Evolutionary conservation across 495 filamentous ascomycete species (phyloP), one percentile per base, ranked within the genome.

Genomic region (Aspergillus sclerotioniger): DNA sequence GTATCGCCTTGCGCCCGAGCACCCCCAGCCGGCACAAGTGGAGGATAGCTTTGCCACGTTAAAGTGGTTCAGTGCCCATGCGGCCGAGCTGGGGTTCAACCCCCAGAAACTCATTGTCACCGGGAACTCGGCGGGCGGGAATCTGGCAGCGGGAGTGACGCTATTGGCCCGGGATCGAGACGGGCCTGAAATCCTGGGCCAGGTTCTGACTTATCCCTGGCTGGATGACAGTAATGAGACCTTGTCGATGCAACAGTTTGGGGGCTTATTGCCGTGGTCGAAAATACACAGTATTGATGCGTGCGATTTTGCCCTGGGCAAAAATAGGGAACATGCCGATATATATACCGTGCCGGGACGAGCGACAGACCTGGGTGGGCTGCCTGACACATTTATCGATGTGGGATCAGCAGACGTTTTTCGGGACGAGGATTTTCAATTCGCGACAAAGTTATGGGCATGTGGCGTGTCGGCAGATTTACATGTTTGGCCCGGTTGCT

Each of bases 111-210:
- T 89, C 8, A 47, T 62, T 8, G 25, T 89, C 19, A 75, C 78
- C 49, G 85, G 87, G 21, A 79, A 75, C 0, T 84, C 79, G 0
- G 85, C 85, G 3, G 87, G 87, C 4, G 86, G 79, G 0, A 80
- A 68, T 54, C 56, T 80, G 3, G 73, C 76, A 0, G 73, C 78
- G 3, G 74, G 67, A 0, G 61, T 74, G 3, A 65, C 69, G 3
- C 56, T 80, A 25, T 48, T 75, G 31, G 73, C 73, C 25, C 63
- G 79, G 10, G 77, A 80, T 51, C 69, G 73, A 0, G 55, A 62
- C 15, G 76, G 73, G 21, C 60, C 58, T 17, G 10, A 29, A 8
- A 56, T 82, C 8, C 62, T 56, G 16, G 67, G 67, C 20, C 78
- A 81, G 58, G 58, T 79, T 5, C 67, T 81, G 25, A 70, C 74